phyloP scores from a whole-genome alignment of 2,329 filamentous ascomycete species.

The Phoma sp. region DNA sequence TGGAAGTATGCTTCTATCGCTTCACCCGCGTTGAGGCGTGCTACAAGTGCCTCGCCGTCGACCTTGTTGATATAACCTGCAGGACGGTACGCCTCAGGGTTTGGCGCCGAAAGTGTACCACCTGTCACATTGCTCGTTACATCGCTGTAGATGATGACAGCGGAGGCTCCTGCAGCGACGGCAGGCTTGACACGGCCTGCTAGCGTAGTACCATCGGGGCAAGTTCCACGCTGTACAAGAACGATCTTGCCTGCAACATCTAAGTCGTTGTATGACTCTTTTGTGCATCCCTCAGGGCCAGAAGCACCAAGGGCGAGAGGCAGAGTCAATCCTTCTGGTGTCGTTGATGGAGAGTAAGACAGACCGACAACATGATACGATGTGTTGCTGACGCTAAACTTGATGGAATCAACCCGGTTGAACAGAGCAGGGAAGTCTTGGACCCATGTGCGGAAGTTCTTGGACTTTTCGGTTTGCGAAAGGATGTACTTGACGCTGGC shows the following conservation, averaged over 20 bases:
- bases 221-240: slow-evolving; percentile 51
- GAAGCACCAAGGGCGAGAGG: slow-evolving; percentile 51
- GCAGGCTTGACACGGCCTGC: slow-evolving; percentile 52
- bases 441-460: slow-evolving; percentile 52
- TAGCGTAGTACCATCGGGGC: slow-evolving; percentile 53
- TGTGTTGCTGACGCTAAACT: slow-evolving; percentile 48
- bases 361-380: slow-evolving; percentile 53
- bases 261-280: slow-evolving; percentile 46
- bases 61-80: slow-evolving; percentile 53
- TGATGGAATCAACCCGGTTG: slow-evolving; percentile 51
- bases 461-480: slow-evolving; percentile 56
- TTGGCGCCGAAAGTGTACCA: slow-evolving; percentile 50
- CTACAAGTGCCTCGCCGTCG: slow-evolving; percentile 53
- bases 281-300: slow-evolving; percentile 51
- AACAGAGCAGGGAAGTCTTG: slow-evolving; percentile 60
- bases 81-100: slow-evolving; percentile 47
- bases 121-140: slow-evolving; percentile 48
- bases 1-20: slow-evolving; percentile 52
- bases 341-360: slow-evolving; percentile 59
- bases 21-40: slow-evolving; percentile 52
- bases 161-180: slow-evolving; percentile 50
- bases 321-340: slow-evolving; percentile 53
- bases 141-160: slow-evolving; percentile 54
- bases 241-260: slow-evolving; percentile 54
- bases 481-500: slow-evolving; percentile 66